phyloP scores from a whole-genome alignment of 148 eudicot species.

The Cornus kousa region DNA sequence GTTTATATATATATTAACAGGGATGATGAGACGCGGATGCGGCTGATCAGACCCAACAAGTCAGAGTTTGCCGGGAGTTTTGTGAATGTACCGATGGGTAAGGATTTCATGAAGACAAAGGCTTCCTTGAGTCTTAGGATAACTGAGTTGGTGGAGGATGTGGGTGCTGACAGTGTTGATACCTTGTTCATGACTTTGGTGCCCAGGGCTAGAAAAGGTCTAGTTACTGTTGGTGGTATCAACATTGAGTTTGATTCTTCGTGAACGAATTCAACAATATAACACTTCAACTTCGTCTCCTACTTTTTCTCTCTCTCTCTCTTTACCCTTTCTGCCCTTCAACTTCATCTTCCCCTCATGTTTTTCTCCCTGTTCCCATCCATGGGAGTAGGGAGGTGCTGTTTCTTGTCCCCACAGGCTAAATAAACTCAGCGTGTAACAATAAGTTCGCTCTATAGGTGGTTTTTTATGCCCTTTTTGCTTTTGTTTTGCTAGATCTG shows the following conservation, averaged over 20 bases:
- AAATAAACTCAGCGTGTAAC: no score
- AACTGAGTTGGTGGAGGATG: conserved; percentile 62
- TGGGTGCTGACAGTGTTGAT: conserved; percentile 80
- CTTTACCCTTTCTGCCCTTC: no score
- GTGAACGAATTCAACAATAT: no score
- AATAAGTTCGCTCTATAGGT: no score
- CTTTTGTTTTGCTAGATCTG: no score
- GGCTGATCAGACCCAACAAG: conserved; percentile 32
- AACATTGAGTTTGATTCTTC: conserved; percentile 56
- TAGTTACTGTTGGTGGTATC: conserved; percentile 38
- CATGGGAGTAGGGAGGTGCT: no score
- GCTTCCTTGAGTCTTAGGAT: conserved; percentile 57
- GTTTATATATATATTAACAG: conserved; percentile 67
- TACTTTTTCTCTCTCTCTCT: no score
- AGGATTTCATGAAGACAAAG: conserved; percentile 34
- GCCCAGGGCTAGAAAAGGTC: conserved; percentile 44
- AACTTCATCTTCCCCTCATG: no score
- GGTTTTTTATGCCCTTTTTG: no score
- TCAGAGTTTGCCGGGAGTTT: conserved; percentile 84
- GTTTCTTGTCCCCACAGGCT: no score
- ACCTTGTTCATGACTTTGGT: conserved; percentile 62
- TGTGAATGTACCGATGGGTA: conserved; percentile 65
- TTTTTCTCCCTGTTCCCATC: no score
- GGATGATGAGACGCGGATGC: conserved; percentile 46
- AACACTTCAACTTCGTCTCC: no score